Conservation (phyloP, 1,284 basidiomycete species). For the Nidula niveotomentosa region DNA sequence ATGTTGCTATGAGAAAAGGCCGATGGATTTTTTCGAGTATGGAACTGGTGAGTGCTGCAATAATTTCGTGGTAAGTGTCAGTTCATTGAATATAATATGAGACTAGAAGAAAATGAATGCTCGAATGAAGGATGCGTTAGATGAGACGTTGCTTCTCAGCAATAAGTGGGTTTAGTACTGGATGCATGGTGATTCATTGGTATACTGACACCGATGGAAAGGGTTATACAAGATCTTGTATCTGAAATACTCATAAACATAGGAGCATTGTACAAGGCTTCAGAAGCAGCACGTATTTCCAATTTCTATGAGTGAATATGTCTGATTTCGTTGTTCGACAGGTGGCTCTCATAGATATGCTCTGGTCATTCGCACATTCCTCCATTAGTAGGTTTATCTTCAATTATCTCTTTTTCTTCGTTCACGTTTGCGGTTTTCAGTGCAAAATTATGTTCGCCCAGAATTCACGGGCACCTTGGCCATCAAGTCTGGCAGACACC, state of each 20-base stretch:
- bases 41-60: constrained; percentile 60
- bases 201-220: constrained; percentile 19
- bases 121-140: constrained; percentile 80
- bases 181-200: not conserved
- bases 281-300: constrained; percentile 60
- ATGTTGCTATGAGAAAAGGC: constrained; percentile 65
- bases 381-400: constrained; percentile 64
- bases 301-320: no score
- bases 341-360: constrained; percentile 79
- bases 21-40: constrained; percentile 77
- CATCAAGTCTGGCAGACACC: constrained; percentile 84
- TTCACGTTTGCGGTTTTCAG: constrained; percentile 31
- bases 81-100: not conserved
- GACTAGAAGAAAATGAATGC: constrained; percentile 81
- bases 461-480: constrained; percentile 86
- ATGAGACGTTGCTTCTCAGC: constrained; percentile 82
- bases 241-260: constrained; percentile 63
- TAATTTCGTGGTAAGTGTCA: no score
- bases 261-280: constrained; percentile 81
- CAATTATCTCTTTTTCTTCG: not conserved
- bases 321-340: no score
- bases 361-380: constrained; percentile 83
- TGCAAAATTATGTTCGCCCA: constrained; percentile 81
- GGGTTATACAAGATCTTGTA: constrained; percentile 74
- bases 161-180: constrained; percentile 48